Evolutionary conservation across 495 filamentous ascomycete genomes (phyloP).

Genomic region (Sordaria brevicollis): DNA sequence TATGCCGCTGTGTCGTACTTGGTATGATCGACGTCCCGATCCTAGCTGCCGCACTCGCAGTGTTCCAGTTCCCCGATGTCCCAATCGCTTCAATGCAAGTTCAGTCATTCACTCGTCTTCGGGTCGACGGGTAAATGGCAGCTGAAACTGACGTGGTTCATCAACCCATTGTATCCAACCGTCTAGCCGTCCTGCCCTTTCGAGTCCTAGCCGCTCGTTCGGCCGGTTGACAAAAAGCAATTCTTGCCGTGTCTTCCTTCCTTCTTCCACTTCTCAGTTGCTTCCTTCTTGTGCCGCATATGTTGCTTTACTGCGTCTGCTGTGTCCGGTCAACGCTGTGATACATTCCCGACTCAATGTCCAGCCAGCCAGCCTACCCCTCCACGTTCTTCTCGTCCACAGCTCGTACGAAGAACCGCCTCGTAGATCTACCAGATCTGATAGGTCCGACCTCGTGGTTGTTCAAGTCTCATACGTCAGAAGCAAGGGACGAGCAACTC

Average conservation of each 20-base stretch:
- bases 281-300: background rate
- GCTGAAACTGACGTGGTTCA: background rate
- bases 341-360: background rate
- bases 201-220: background rate
- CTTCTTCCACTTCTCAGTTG: background rate
- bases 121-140: background rate
- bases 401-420: background rate
- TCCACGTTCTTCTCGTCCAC: background rate
- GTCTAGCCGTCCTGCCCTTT: too few species aligned
- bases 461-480: background rate
- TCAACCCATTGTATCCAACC: too few species aligned
- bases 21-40: background rate
- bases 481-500: background rate
- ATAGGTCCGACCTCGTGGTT: background rate
- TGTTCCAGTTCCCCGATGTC: background rate
- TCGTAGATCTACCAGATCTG: background rate
- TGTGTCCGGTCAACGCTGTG: too few species aligned
- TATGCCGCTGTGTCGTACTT: background rate
- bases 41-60: background rate
- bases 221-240: background rate
- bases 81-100: background rate
- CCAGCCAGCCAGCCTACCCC: background rate
- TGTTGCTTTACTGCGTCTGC: too few species aligned
- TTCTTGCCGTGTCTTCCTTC: background rate
- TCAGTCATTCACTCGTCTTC: background rate